Conservation (phyloP, 768 basidiomycete genomes). For the Suillus alpinus region DNA sequence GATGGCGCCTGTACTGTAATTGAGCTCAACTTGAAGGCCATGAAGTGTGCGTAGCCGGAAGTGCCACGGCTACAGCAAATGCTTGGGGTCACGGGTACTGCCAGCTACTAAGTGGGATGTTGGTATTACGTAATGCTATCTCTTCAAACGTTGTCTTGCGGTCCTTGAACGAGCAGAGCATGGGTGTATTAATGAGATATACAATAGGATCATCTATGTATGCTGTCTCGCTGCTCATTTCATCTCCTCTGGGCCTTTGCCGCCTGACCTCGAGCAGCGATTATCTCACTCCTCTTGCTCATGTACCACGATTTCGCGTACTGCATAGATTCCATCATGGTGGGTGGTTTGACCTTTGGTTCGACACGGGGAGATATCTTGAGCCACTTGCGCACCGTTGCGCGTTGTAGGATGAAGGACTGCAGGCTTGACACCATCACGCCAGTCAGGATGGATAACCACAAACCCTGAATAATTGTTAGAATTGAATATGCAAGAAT, state of each 20-base stretch:
- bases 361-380: constrained; percentile 27
- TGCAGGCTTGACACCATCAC: constrained; percentile 46
- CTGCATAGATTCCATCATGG: constrained; percentile 23
- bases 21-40: constrained; percentile 39
- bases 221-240: neutral
- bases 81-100: neutral
- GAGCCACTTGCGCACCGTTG: constrained; percentile 39
- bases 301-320: constrained; percentile 15
- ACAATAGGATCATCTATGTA: neutral
- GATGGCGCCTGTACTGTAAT: constrained; percentile 28
- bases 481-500: neutral
- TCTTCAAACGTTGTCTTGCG: neutral
- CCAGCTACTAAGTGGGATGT: neutral
- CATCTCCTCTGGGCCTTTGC: neutral
- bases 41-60: constrained; percentile 9
- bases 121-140: neutral
- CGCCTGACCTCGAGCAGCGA: neutral
- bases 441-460: constrained; percentile 56
- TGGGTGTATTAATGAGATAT: constrained; percentile 1
- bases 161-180: neutral
- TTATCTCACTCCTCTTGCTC: neutral
- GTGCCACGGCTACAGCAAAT: neutral
- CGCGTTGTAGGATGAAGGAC: constrained; percentile 40
- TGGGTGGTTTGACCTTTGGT: constrained; percentile 17
- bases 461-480: constrained; percentile 45